Evolutionary conservation across 306 rosid genomes (phyloP).

Genomic region (Castanospermum australe): DNA sequence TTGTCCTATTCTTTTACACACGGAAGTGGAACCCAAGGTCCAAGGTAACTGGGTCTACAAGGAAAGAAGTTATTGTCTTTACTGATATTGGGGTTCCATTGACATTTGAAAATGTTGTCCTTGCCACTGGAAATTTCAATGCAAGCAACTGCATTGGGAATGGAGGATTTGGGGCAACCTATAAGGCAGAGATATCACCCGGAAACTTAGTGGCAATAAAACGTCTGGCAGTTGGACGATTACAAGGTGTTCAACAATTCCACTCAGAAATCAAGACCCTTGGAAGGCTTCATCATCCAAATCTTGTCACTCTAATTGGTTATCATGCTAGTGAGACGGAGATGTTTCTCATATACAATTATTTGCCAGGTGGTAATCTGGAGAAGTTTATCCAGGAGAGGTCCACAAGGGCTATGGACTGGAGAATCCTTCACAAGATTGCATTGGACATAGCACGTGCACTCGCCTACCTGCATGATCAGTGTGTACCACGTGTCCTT

Average conservation of each 20-base stretch:
- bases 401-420: slow-evolving; percentile 81
- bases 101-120: slow-evolving; percentile 80
- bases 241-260: slow-evolving; percentile 89
- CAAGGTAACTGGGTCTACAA: slow-evolving; percentile 54
- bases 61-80: slow-evolving; percentile 80
- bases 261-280: slow-evolving; percentile 88
- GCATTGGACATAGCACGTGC: slow-evolving; percentile 91
- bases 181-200: slow-evolving; percentile 80
- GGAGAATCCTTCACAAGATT: slow-evolving; percentile 93
- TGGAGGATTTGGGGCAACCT: slow-evolving; percentile 97
- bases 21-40: slow-evolving; percentile 84
- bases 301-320: slow-evolving; percentile 85
- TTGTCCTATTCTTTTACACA: slow-evolving; percentile 67
- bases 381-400: slow-evolving; percentile 92
- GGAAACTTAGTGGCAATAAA: slow-evolving; percentile 73
- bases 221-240: slow-evolving; percentile 88
- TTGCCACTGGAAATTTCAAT: slow-evolving; percentile 75
- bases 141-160: slow-evolving; percentile 86
- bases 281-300: slow-evolving; percentile 84
- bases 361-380: slow-evolving; percentile 85
- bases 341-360: slow-evolving; percentile 88
- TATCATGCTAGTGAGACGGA: slow-evolving; percentile 92
- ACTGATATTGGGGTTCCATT: slow-evolving; percentile 73
- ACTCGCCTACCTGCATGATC: slow-evolving; percentile 85
- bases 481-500: slow-evolving; percentile 90